Evolutionary conservation across 176 grass and related monocot genomes (phyloP).

Genomic region (Saccharum officinarum): DNA sequence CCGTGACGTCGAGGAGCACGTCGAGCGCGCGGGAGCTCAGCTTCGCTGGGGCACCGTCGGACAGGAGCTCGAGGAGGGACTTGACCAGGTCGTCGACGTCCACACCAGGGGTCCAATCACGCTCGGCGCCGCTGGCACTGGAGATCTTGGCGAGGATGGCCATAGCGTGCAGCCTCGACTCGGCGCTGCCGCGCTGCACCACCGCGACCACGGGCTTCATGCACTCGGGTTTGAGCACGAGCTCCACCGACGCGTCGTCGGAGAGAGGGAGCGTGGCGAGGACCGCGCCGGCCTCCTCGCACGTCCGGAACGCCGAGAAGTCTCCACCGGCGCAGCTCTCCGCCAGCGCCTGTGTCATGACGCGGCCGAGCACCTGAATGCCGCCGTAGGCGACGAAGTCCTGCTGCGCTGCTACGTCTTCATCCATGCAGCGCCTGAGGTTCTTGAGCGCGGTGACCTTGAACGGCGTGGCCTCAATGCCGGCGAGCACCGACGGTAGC

Average conservation of each 20-base stretch:
- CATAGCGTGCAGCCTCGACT: conserved; percentile 55
- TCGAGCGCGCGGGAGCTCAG: conserved; percentile 68
- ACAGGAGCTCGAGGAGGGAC: conserved; percentile 79
- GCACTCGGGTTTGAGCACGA: conserved; percentile 53
- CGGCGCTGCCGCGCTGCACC: conserved; percentile 70
- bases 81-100: conserved; percentile 48
- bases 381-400: conserved; percentile 51
- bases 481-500: conserved; percentile 38
- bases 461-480: conserved; percentile 65
- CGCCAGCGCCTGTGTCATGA: conserved; percentile 50
- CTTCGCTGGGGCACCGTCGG: conserved; percentile 68
- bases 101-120: conserved; percentile 37
- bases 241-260: conserved; percentile 42
- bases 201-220: conserved; percentile 55
- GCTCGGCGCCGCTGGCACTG: conserved; percentile 18
- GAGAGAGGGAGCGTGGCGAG: conserved; percentile 49
- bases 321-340: conserved; percentile 35
- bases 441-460: conserved; percentile 67
- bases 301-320: conserved; percentile 61
- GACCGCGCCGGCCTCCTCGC: conserved; percentile 69
- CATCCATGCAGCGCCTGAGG: conserved; percentile 44
- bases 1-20: conserved; percentile 51
- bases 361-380: conserved; percentile 46
- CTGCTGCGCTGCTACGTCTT: conserved; percentile 42
- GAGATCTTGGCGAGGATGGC: conserved; percentile 58